Evolutionary conservation across 1,284 basidiomycete genomes (phyloP), one percentile per base, ranked within the genome.

Genomic region (Leccinum pachyderme): DNA sequence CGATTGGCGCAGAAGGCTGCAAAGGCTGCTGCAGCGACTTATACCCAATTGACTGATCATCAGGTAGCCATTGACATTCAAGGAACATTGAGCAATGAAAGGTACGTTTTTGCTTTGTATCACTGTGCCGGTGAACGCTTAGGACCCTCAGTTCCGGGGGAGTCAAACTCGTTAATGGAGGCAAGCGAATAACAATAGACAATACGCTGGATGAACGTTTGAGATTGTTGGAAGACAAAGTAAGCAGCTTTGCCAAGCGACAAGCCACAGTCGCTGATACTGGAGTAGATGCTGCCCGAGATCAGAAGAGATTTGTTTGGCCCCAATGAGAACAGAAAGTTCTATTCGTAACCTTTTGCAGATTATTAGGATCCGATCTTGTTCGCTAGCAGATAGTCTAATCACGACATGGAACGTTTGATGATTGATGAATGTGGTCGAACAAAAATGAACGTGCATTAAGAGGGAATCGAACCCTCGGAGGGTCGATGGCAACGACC

Each of bases 131-230:
- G 33, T 24, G 28, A n/a, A 39, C 18, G 15, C 47, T 54, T 37
- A 57, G 13, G 45, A 6, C 53, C 32, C 44, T 37, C 15, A 58
- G 91, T 61, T 86, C 93, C 52, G 95, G 95, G 22, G 95, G 95
- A 27, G 75, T 96, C 46, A 87, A 88, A 63, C 81, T 96, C 25
- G 72, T 82, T 27, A 89, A 83, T 54, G 87, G 88, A 41, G 79
- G 78, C 12, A 80, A 81, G 45, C 83, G 91, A 50, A 97, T 97
- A 70, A 89, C 84, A 33, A 80, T 98, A 25, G 90, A 97, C 72
- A 97, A 98, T 70, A 95, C 94, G 0, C 78, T 98, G 51, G 92
- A 93, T 61, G 93, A 95, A 69, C 83, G 95, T 49, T 73, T 98
- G 67, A 81, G 86, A 63, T 74, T 97, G 60, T 76, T 97, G 44